These are phyloP conservation scores for Ampelomyces quisqualis DNA, from an alignment of 2,329 filamentous ascomycete species.

Conservation along the genomic window DNA sequence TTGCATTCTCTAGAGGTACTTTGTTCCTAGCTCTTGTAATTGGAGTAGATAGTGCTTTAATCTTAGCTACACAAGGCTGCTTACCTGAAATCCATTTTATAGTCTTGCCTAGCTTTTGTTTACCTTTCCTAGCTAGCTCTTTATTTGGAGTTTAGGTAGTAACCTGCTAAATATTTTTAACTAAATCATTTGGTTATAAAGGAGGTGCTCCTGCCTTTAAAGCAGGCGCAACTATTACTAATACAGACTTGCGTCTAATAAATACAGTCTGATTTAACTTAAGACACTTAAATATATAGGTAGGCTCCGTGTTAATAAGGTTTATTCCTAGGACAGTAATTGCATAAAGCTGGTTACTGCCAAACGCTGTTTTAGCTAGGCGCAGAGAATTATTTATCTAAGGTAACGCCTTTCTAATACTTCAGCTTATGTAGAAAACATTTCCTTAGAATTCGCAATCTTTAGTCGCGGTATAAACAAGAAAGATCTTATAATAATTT, in stretches of 20 bases:
- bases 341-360: constrained; percentile 4
- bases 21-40: neutral
- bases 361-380: constrained; percentile 8
- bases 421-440: constrained; percentile 7
- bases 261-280: constrained; percentile 7
- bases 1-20: neutral
- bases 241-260: constrained; percentile 5
- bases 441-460: constrained; percentile 6
- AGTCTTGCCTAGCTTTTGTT: neutral
- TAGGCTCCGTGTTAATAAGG: constrained; percentile 9
- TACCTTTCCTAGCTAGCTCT: neutral
- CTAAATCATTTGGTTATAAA: constrained; percentile 5
- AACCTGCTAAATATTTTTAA: neutral
- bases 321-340: constrained; percentile 9
- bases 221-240: constrained; percentile 5
- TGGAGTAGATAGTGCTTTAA: constrained; percentile 1
- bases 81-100: neutral
- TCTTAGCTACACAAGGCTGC: neutral
- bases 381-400: constrained; percentile 6
- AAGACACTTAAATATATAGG: constrained; percentile 7
- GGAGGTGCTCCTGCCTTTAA: constrained; percentile 5
- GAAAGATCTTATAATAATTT: constrained; percentile 8
- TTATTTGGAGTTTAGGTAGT: neutral
- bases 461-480: constrained; percentile 6
- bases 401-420: constrained; percentile 8